Base-by-base conservation (phyloP, 768 basidiomycete species). In the Coprinellus aureogranulatus region DNA sequence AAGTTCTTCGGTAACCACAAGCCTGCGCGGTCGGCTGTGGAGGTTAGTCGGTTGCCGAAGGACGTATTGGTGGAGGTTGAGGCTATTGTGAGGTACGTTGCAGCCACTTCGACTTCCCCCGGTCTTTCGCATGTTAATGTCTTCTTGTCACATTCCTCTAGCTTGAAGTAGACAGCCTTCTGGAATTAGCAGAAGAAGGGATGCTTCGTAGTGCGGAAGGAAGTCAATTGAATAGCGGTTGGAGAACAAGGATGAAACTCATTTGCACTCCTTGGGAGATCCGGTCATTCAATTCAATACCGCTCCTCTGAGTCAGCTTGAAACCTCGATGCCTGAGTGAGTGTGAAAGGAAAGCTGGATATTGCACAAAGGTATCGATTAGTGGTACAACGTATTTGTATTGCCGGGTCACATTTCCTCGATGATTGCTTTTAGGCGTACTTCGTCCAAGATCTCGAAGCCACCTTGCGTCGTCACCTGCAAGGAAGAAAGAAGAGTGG, bases 61-160 rank as follows among this genome's bases (percentile, higher is more conserved):
- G 91, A 94, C 65, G 95, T 92, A 9, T 78, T 95, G 34, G 86
- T 97, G 51, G 96, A 98, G 80, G 83, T 98, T 55, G 96, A 98
- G 73, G 87, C 84, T 59, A 89, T 94, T 70, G 92, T 87, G 12
- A 88, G 86, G 88, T 87, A 64, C 53, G 82, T 68, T 16, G 30
- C 10, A n/a, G n/a, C n/a, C n/a, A n/a, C 20, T 10, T 55, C 30
- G 20, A 18, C 28, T 46, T 45, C 45, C 11, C 27, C 31, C 37
- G 47, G 23, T 37, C 37, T 8, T 37, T n/a, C 34, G 18, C 16
- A 30, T 45, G 44, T 37, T 40, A 23, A 41, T 20, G 20, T 14
- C 22, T 23, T 58, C 6, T 34, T 34, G 34, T 14, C 34, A 6
- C 14, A 14, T 34, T 34, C 34, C 14, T 8, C 14, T n/a, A 76